Evolutionary conservation across 352 stramenopile species (phyloP).

Genomic region (Pythium insidiosum): DNA sequence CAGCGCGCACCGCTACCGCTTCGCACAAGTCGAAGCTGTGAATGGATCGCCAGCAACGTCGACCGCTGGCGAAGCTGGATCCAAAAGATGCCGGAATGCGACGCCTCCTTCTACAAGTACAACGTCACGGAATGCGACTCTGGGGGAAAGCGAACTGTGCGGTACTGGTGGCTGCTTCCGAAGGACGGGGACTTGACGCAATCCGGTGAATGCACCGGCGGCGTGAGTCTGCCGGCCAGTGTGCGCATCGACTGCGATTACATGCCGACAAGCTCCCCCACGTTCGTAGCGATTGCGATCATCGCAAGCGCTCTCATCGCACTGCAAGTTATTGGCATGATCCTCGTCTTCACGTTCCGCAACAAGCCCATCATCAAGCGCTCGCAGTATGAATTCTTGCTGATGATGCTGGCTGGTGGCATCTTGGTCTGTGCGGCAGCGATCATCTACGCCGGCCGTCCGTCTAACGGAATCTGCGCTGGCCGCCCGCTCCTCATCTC

Average conservation of each 20-base stretch:
- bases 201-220: constrained; percentile 28
- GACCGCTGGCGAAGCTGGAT: constrained; percentile 19
- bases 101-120: constrained; percentile 31
- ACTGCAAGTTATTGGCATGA: background rate
- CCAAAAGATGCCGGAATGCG: constrained; percentile 18
- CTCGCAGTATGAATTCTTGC: constrained; percentile 15
- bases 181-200: constrained; percentile 2
- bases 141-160: constrained; percentile 16
- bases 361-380: constrained; percentile 16
- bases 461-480: constrained; percentile 11
- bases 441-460: constrained; percentile 17
- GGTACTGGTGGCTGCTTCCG: constrained; percentile 32
- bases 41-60: constrained; percentile 24
- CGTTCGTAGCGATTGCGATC: constrained; percentile 2
- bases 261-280: constrained; percentile 8
- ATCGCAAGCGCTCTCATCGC: constrained; percentile 4
- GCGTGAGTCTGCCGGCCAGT: constrained; percentile 11
- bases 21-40: constrained; percentile 16
- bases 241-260: constrained; percentile 24
- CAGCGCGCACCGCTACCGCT: background rate
- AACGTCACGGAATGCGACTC: constrained; percentile 22
- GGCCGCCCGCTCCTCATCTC: constrained; percentile 15
- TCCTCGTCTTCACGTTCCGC: constrained; percentile 9
- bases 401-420: constrained; percentile 13
- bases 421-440: constrained; percentile 17